These are phyloP conservation scores for Globisporangium echinulatum DNA, from an alignment of 352 stramenopile genomes.

Conservation along the genomic window DNA sequence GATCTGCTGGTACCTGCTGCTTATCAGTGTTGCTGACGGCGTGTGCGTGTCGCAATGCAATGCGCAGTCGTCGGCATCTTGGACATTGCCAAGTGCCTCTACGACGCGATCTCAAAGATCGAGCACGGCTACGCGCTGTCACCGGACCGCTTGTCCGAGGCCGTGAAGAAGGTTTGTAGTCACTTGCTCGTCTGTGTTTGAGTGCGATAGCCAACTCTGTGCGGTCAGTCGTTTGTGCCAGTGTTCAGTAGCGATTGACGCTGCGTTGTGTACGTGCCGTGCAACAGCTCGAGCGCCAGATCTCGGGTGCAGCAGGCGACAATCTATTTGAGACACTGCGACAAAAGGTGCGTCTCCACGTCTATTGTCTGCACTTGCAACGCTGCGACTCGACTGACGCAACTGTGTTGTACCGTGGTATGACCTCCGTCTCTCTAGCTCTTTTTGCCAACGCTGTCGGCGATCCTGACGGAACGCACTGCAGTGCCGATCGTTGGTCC, in stretches of 20 bases:
- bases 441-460: slow-evolving; percentile 78
- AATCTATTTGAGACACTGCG: slow-evolving; percentile 81
- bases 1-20: background rate
- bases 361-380: background rate
- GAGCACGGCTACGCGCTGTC: slow-evolving; percentile 86
- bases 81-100: slow-evolving; percentile 98
- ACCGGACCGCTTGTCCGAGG: slow-evolving; percentile 58
- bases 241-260: background rate
- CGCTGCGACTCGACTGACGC: background rate
- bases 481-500: slow-evolving; percentile 52
- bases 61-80: slow-evolving; percentile 90
- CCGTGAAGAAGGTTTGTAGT: slow-evolving; percentile 63
- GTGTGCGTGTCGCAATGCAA: background rate
- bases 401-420: slow-evolving; percentile 2
- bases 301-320: slow-evolving; percentile 37
- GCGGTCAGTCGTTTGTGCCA: background rate
- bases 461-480: slow-evolving; percentile 56
- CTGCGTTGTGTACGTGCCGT: background rate
- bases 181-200: background rate
- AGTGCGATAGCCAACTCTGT: background rate
- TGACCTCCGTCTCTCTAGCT: slow-evolving; percentile 27
- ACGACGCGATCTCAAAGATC: slow-evolving; percentile 96
- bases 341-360: slow-evolving; percentile 42
- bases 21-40: background rate
- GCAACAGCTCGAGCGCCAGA: slow-evolving; percentile 46